Evolutionary conservation across 1,284 basidiomycete species (phyloP).

Genomic region (Melampsora abietis-canadensis): DNA sequence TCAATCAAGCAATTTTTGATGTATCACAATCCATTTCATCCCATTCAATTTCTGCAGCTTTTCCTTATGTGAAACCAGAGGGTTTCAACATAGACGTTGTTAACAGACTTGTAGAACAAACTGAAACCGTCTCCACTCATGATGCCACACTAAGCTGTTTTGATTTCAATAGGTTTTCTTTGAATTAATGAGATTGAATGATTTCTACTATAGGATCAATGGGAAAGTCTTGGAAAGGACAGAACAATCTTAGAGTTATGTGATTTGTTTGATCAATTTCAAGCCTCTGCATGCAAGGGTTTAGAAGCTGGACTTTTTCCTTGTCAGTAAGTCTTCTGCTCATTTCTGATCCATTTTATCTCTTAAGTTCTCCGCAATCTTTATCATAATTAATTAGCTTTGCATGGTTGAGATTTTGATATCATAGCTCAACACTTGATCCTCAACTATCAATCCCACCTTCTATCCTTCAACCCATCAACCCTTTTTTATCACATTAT

Average conservation of each 20-base stretch:
- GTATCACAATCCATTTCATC: too few species aligned
- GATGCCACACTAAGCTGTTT: constrained; percentile 17
- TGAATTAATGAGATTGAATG: not conserved
- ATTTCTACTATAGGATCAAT: constrained; percentile 15
- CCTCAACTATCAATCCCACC: constrained; percentile 40
- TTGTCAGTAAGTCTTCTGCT: not conserved
- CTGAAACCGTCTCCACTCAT: constrained; percentile 23
- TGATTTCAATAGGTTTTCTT: not conserved
- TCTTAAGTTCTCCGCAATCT: too few species aligned
- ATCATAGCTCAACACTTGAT: constrained; percentile 25
- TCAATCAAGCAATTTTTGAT: too few species aligned
- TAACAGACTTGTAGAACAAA: constrained; percentile 30
- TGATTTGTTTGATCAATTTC: constrained; percentile 28
- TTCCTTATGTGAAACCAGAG: too few species aligned
- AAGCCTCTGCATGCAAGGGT: constrained; percentile 17
- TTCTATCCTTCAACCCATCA: constrained; percentile 14
- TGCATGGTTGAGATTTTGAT: not conserved
- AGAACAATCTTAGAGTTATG: constrained; percentile 24
- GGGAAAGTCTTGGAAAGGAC: constrained; percentile 13
- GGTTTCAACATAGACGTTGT: too few species aligned
- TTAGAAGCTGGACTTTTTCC: constrained; percentile 18
- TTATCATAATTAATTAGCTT: too few species aligned
- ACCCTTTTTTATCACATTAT: constrained; percentile 8
- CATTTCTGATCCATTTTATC: not conserved
- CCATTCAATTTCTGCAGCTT: too few species aligned